Conservation (phyloP, 2,329 filamentous ascomycete genomes). For the Cordyceps militaris region DNA sequence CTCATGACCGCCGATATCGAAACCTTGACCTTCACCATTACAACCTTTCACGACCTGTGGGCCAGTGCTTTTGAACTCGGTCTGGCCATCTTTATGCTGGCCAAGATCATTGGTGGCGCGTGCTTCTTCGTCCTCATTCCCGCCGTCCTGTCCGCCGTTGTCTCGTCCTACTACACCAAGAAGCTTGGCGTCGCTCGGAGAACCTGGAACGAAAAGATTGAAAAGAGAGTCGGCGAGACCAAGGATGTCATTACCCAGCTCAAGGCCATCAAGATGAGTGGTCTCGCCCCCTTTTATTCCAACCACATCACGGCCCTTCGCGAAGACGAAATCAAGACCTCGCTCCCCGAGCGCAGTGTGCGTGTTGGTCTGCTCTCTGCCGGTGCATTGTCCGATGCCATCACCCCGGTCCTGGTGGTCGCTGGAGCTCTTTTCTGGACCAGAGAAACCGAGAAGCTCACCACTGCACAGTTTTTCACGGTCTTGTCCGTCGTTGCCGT, state of each 20-base stretch:
- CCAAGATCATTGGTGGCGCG: conserved; percentile 6
- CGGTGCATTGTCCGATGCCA: neutral
- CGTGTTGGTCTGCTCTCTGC: conserved; percentile 2
- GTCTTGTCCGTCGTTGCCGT: conserved; percentile 6
- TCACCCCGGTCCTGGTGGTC: conserved; percentile 10
- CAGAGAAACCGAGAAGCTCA: neutral
- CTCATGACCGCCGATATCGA: conserved; percentile 12
- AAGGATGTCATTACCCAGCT: conserved; percentile 23
- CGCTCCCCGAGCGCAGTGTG: neutral
- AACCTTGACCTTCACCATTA: conserved; percentile 2
- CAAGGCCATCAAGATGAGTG: conserved; percentile 31
- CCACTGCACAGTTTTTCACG: conserved; percentile 4
- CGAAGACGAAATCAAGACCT: conserved; percentile 15
- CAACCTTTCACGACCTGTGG: conserved; percentile 10
- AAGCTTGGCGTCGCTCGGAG: neutral
- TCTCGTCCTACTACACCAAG: conserved; percentile 8
- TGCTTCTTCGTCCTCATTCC: conserved; percentile 7
- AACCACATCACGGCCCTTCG: conserved; percentile 14
- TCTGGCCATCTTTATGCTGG: conserved; percentile 9
- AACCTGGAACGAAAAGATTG: conserved; percentile 11
- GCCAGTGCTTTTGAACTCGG: conserved; percentile 3
- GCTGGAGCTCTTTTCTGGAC: conserved; percentile 11
- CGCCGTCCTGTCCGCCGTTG: neutral
- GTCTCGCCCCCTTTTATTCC: conserved; percentile 18
- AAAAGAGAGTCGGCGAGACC: conserved; percentile 7